These are phyloP conservation scores for Tetratostichococcus sp. DNA, from an alignment of 139 green algal genomes.

Conservation along the genomic window DNA sequence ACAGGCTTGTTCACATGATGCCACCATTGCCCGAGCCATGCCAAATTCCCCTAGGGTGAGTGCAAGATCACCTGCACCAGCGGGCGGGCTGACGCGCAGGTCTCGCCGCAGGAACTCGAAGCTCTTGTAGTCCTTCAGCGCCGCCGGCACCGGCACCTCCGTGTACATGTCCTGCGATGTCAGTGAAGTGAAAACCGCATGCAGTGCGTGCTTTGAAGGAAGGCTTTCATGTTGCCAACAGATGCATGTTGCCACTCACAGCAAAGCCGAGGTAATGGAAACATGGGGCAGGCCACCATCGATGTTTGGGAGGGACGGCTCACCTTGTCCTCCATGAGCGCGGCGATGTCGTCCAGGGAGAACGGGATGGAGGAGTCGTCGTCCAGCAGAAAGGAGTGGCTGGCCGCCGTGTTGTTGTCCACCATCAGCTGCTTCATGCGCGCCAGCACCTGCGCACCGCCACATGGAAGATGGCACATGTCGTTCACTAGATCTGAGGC, in stretches of 20 bases:
- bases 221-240: too few relatives aligned
- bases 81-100: slow-evolving; percentile 7
- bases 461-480: too few relatives aligned
- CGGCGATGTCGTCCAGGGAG: slow-evolving; percentile 62
- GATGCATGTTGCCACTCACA: too few relatives aligned
- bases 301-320: too few relatives aligned
- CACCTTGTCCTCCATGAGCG: slow-evolving; percentile 55
- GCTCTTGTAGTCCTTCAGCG: slow-evolving; percentile 38
- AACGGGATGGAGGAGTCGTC: slow-evolving; percentile 93
- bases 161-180: slow-evolving; percentile 61
- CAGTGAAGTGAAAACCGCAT: too few relatives aligned
- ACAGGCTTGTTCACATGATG: background rate
- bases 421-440: slow-evolving; percentile 90
- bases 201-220: too few relatives aligned
- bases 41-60: too few relatives aligned
- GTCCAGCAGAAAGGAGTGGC: slow-evolving; percentile 96
- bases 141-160: slow-evolving; percentile 58
- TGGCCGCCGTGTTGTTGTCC: slow-evolving; percentile 62
- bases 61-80: background rate
- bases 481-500: too few relatives aligned
- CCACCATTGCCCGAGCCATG: too few relatives aligned
- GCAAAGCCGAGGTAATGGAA: too few relatives aligned
- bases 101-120: slow-evolving; percentile 62
- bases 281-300: too few relatives aligned
- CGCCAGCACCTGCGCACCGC: slow-evolving; percentile 39